Evolutionary conservation across 129 eudicot genomes (phyloP).

Genomic region (Escallonia rubra): DNA sequence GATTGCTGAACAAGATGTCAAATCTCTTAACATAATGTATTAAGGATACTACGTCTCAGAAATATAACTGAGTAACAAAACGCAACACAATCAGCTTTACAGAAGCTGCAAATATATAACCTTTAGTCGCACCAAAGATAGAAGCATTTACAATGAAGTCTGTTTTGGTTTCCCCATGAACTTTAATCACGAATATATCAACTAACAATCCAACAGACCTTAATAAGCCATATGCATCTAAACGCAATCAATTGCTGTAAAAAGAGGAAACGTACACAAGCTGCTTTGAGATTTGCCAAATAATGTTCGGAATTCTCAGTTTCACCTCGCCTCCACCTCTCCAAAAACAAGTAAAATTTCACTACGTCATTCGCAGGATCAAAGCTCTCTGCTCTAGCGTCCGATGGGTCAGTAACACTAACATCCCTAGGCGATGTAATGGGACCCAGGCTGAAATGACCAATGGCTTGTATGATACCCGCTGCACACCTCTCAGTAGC

Average conservation of each 20-base stretch:
- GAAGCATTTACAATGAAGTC: neutral
- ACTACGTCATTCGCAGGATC: slow-evolving; percentile 91
- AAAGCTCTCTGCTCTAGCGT: slow-evolving; percentile 55
- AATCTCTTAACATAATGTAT: too few relatives aligned
- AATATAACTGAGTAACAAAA: too few relatives aligned
- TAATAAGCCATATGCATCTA: slow-evolving; percentile 3
- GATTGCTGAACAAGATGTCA: too few relatives aligned
- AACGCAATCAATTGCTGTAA: neutral
- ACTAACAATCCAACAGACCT: neutral
- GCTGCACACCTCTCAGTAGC: slow-evolving; percentile 95
- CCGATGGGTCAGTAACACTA: slow-evolving; percentile 43
- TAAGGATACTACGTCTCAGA: too few relatives aligned
- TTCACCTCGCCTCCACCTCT: slow-evolving; percentile 91
- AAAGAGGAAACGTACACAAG: slow-evolving; percentile 44
- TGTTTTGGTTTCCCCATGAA: neutral
- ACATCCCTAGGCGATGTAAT: slow-evolving; percentile 73
- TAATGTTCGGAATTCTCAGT: slow-evolving; percentile 49
- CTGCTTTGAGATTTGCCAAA: slow-evolving; percentile 53
- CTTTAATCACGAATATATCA: neutral
- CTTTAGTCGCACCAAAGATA: neutral
- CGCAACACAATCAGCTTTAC: too few relatives aligned
- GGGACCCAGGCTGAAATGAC: slow-evolving; percentile 83
- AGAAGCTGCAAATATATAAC: too few relatives aligned
- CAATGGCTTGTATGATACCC: slow-evolving; percentile 91
- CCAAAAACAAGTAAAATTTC: slow-evolving; percentile 68